phyloP scores from a whole-genome alignment of 202 grass and related monocot species.

The Zoysia matrella region DNA sequence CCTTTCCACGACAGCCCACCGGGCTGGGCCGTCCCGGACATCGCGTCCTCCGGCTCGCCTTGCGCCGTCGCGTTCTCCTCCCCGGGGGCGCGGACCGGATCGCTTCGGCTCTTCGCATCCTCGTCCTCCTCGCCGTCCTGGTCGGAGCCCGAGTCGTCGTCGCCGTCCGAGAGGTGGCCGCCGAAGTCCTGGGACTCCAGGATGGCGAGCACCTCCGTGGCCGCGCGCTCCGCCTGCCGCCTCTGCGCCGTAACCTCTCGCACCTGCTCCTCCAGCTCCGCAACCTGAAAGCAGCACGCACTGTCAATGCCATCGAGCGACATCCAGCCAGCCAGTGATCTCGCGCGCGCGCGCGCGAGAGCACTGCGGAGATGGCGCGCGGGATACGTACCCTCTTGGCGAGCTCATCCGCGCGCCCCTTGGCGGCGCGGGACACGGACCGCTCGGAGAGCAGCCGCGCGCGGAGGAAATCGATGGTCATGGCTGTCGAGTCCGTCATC shows the following conservation, averaged over 20 bases:
- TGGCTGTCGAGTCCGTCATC: constrained; percentile 68
- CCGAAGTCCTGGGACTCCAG: constrained; percentile 71
- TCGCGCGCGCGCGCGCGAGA: too few relatives aligned
- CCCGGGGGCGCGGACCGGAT: background rate
- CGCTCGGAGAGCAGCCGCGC: constrained; percentile 95
- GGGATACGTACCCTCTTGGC: constrained; percentile 53
- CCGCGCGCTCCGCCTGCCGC: constrained; percentile 73
- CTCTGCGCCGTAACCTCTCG: constrained; percentile 68
- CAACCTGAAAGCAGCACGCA: constrained; percentile 50
- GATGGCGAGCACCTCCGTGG: constrained; percentile 65
- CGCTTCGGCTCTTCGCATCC: background rate
- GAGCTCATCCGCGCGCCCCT: constrained; percentile 83
- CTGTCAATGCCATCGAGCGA: background rate
- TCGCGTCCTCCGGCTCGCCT: constrained; percentile 50
- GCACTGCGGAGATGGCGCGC: background rate
- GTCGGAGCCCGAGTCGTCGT: constrained; percentile 66
- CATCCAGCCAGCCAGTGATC: background rate
- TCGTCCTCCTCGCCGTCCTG: constrained; percentile 34
- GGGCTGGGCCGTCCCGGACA: constrained; percentile 54
- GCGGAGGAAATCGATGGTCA: constrained; percentile 96
- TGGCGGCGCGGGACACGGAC: constrained; percentile 80
- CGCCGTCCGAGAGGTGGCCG: constrained; percentile 54
- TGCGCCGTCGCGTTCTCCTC: background rate
- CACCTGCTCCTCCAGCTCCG: constrained; percentile 92
- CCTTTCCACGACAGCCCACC: constrained; percentile 92